Conservation (phyloP, 495 filamentous ascomycete genomes). For the Annulohypoxylon maeteangense region DNA sequence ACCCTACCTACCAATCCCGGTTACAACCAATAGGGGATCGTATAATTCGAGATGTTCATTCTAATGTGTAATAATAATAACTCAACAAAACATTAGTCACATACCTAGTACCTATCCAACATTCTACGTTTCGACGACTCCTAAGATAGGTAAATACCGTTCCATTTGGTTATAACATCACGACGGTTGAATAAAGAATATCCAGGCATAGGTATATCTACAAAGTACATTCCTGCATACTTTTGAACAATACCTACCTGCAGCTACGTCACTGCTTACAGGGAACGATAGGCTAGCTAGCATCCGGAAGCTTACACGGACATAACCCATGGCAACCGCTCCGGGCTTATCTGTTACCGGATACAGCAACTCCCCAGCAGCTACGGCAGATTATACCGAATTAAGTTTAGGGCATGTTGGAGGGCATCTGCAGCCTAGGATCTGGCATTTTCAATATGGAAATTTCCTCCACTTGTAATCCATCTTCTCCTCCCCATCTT, state of each 20-base stretch:
- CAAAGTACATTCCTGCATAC: no score
- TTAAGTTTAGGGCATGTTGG: constrained; percentile 9
- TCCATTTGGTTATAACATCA: background rate
- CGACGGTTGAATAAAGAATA: background rate
- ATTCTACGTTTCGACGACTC: background rate
- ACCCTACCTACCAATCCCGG: background rate
- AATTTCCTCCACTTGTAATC: constrained; percentile 5
- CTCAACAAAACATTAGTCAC: background rate
- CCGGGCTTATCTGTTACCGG: constrained; percentile 11
- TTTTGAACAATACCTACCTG: background rate
- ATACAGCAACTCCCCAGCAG: background rate
- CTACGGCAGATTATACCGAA: constrained; percentile 18
- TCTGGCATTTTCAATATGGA: constrained; percentile 12
- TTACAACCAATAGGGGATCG: background rate
- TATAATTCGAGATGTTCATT: background rate
- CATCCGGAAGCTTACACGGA: background rate
- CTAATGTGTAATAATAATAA: background rate
- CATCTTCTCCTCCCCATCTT: constrained; percentile 26
- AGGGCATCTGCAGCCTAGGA: constrained; percentile 7
- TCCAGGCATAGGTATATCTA: background rate
- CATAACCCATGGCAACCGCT: constrained; percentile 3
- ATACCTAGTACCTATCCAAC: background rate
- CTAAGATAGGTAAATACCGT: background rate
- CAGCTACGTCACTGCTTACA: background rate
- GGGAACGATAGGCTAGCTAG: background rate